Percentiles rank a stretch among this genome's conserved stretches.
phyloP scores from a whole-genome alignment of 441 rosid species.

The Corymbia calophylla region DNA sequence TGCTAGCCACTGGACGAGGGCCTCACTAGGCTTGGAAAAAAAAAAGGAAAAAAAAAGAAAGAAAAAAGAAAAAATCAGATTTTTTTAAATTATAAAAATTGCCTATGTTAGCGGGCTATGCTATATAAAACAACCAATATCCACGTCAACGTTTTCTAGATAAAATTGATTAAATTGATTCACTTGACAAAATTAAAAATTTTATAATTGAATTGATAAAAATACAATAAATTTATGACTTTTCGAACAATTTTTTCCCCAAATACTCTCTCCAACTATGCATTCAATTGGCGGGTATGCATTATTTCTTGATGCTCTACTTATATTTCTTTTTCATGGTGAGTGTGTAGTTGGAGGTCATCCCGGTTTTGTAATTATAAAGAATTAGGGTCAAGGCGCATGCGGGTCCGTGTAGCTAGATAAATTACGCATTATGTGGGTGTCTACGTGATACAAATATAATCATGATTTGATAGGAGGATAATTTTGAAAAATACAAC shows the following conservation, averaged over 20 bases:
- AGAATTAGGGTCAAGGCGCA: neutral
- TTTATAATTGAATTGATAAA: too few relatives aligned
- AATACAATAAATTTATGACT: neutral
- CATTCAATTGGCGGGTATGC: neutral
- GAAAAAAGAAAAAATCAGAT: too few relatives aligned
- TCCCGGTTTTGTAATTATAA: neutral
- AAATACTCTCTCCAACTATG: neutral
- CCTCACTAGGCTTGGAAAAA: neutral
- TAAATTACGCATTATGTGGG: neutral
- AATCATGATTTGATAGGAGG: neutral
- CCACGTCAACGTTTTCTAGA: rapidly evolving
- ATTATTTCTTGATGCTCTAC: neutral
- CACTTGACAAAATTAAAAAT: too few relatives aligned
- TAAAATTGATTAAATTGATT: too few relatives aligned
- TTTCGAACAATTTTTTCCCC: rapidly evolving
- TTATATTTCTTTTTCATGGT: neutral
- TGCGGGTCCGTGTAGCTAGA: neutral
- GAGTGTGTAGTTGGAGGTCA: neutral
- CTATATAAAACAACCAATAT: rapidly evolving
- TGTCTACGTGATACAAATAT: neutral
- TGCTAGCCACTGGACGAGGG: neutral
- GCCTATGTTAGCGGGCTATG: rapidly evolving
- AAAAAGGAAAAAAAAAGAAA: rapidly evolving
- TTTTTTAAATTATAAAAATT: too few relatives aligned
- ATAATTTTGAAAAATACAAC: neutral